Conservation (phyloP, 2,329 filamentous ascomycete species). For the Sporothrix mexicana region DNA sequence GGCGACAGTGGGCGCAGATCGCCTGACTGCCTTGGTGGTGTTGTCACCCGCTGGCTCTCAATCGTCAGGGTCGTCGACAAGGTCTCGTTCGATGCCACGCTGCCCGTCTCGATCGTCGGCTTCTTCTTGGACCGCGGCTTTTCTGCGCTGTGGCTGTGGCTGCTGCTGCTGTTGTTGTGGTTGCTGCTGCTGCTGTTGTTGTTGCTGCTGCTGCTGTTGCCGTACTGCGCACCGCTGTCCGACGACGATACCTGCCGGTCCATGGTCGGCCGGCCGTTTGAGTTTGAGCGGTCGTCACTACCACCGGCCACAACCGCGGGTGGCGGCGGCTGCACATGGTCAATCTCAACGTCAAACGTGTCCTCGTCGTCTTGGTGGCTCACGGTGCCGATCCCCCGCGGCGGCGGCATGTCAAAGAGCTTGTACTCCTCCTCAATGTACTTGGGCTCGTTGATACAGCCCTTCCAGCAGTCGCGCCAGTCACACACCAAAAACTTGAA, state of each 20-base stretch:
- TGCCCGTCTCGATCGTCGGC: conserved; percentile 49
- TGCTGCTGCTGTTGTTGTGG: conserved; percentile 38
- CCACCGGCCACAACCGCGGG: conserved; percentile 31
- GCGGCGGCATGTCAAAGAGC: conserved; percentile 63
- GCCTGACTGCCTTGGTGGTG: conserved; percentile 46
- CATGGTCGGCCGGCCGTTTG: conserved; percentile 43
- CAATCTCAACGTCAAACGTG: not conserved
- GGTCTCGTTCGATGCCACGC: conserved; percentile 52
- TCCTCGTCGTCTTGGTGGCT: conserved; percentile 34
- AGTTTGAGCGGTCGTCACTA: conserved; percentile 39
- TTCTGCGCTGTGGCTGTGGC: conserved; percentile 35
- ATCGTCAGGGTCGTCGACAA: conserved; percentile 56
- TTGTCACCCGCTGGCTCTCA: conserved; percentile 50
- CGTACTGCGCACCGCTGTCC: conserved; percentile 65
- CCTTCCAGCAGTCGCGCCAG: conserved; percentile 97
- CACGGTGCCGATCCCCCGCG: conserved; percentile 51
- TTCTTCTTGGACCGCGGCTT: conserved; percentile 51
- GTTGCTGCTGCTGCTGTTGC: conserved; percentile 42
- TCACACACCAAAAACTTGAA: conserved; percentile 95
- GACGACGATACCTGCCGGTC: conserved; percentile 69
- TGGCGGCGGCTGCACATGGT: conserved; percentile 27
- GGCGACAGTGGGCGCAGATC: conserved; percentile 66
- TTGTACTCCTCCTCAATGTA: conserved; percentile 74
- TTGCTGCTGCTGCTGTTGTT: conserved; percentile 36
- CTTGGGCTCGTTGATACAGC: conserved; percentile 86